These are phyloP conservation scores for Fraxinus ornus DNA, from an alignment of 305 asterid genomes.

Conservation along the genomic window DNA sequence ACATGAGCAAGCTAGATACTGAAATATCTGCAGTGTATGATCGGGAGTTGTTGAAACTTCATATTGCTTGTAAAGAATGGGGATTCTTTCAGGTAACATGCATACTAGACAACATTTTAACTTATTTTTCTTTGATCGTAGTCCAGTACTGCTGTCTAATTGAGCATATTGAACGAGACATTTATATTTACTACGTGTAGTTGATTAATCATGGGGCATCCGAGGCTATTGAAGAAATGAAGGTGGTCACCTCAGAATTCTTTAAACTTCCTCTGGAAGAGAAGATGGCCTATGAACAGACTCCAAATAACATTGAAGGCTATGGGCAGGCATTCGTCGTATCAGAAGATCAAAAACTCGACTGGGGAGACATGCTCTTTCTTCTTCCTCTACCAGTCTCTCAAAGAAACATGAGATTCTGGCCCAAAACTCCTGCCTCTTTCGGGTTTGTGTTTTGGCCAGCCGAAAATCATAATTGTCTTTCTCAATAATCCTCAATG, in stretches of 20 bases:
- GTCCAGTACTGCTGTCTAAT: not conserved
- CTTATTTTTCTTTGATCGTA: not conserved
- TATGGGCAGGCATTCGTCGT: conserved; percentile 34
- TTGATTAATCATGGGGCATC: conserved; percentile 25
- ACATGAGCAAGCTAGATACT: conserved; percentile 16
- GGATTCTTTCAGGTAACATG: conserved; percentile 30
- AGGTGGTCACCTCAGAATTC: conserved; percentile 21
- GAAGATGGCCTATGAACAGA: conserved; percentile 21
- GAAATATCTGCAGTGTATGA: not conserved
- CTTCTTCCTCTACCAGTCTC: conserved; percentile 24
- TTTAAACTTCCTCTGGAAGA: conserved; percentile 28
- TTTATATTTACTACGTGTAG: not conserved
- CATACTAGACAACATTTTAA: not conserved
- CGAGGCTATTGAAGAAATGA: conserved; percentile 23
- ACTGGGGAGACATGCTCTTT: conserved; percentile 33
- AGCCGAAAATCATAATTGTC: not conserved
- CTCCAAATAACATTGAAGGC: conserved; percentile 25
- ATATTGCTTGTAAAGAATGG: conserved; percentile 27
- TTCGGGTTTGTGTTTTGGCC: conserved; percentile 13
- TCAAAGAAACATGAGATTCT: conserved; percentile 15
- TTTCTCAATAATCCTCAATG: not conserved
- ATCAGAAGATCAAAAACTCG: conserved; percentile 34
- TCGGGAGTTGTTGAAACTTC: conserved; percentile 26
- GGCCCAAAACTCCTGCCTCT: conserved; percentile 19
- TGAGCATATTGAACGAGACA: not conserved